Evolutionary conservation across 164 flowering plant species (phyloP), one percentile per base, ranked within the genome.

Genomic region (Platanus orientalis): DNA sequence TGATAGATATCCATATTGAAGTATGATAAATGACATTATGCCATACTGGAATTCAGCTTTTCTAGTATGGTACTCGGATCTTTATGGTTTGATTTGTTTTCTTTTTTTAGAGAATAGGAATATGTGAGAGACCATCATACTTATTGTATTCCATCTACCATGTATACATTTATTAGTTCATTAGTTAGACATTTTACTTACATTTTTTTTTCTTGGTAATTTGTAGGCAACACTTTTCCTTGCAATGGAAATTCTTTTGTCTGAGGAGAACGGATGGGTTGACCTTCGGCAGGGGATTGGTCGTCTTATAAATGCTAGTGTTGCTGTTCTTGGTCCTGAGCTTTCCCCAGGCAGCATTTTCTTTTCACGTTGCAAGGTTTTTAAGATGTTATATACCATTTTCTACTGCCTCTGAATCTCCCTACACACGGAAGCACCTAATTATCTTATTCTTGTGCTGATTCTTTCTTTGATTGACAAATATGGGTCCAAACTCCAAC

Each of bases 281-380:
- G 90, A 86, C 52, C 86, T 88, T 75, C 92, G 85, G 66, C 99
- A 91, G 72, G 97, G 87, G 53, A 84, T 95, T 19, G 99, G 92
- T 65, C 96, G 90, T 65, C 88, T 95, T 42, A 80, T 95, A 72
- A 95, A 95, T 89, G 99, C 97, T 52, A 84, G 89, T 73, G 97
- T 95, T 79, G 96, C 97, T 73, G 96, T 90, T 70, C 80, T 92
- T 69, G 99, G 99, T 69, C 99, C 99, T 65, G 99, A 95, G 69
- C 97, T 95, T 70, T 75, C 92, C 48, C 97, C 99, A 29, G 96
- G 94, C 42, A 92, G 99, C 76, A 89, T 86, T 69, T 92, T 95
- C 78, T 95, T 95, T 76, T 89, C 97, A 28, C 94, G 96, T 58
- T 89, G 96, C 89, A 92, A 95, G 97, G 99, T 89, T 64, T 36